A percentile compares a stretch with the other conserved stretches of the same genome.
phyloP scores from a whole-genome alignment of 2,329 filamentous ascomycete species.

The Hypoxylon sp. region DNA sequence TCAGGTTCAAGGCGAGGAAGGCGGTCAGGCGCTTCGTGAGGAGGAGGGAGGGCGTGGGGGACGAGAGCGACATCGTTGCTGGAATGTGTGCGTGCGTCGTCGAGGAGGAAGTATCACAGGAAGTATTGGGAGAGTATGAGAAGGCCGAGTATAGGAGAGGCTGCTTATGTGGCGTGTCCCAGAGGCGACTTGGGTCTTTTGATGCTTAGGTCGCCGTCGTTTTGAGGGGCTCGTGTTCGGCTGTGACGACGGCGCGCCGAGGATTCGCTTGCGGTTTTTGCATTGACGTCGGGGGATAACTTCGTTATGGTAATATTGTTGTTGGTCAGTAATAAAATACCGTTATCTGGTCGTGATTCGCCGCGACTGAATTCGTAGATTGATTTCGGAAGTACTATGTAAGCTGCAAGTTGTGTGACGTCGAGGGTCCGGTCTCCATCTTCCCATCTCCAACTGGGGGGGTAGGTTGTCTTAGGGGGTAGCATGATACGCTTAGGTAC shows the following conservation, averaged over 20 bases:
- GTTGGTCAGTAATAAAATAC: neutral
- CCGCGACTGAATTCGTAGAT: neutral
- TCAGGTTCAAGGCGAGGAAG: conserved; percentile 70
- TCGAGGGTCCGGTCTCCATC: conserved; percentile 26
- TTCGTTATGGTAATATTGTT: neutral
- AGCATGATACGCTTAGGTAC: neutral
- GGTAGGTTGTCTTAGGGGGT: neutral
- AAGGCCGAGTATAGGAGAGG: neutral
- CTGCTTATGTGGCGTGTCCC: neutral
- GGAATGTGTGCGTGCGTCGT: neutral
- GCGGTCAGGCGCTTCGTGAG: conserved; percentile 73
- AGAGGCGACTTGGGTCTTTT: neutral
- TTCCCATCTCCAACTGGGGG: neutral
- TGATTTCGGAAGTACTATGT: neutral
- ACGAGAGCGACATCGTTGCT: conserved; percentile 43
- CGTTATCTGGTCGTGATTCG: conserved; percentile 9
- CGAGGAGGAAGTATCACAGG: neutral
- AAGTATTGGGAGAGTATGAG: neutral
- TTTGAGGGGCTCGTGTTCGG: neutral
- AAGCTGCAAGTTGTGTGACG: conserved; percentile 29
- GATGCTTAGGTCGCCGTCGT: conserved; percentile 1
- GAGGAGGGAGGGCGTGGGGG: conserved; percentile 67
- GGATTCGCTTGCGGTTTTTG: conserved; percentile 9
- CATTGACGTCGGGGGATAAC: conserved; percentile 14
- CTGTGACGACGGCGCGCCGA: conserved; percentile 33